These are phyloP conservation scores for Orbilia brochopaga DNA, from an alignment of 2,329 filamentous ascomycete species.

Conservation along the genomic window DNA sequence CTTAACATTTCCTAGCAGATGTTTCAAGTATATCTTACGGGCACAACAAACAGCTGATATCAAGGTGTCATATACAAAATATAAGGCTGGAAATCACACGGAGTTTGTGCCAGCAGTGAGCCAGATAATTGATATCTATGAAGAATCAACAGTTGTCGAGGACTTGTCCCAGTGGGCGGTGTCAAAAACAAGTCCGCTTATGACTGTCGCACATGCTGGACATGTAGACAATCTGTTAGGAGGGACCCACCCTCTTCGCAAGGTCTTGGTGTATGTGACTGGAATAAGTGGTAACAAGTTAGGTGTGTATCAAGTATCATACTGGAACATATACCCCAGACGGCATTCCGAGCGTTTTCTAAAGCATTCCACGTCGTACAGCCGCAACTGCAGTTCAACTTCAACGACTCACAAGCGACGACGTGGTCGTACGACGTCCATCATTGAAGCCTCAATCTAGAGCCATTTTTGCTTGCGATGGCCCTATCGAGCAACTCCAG, in stretches of 20 bases:
- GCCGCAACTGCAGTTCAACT: slow-evolving; percentile 15
- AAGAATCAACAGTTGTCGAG: slow-evolving; percentile 30
- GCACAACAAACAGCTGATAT: neutral
- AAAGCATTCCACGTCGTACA: neutral
- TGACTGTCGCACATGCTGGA: slow-evolving; percentile 25
- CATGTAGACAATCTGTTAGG: slow-evolving; percentile 20
- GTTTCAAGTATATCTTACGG: neutral
- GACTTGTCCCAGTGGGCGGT: slow-evolving; percentile 26
- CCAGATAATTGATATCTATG: slow-evolving; percentile 36
- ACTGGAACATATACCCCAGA: neutral
- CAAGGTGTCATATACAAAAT: neutral
- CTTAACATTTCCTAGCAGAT: neutral
- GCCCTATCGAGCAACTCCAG: slow-evolving; percentile 37
- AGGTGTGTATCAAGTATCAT: slow-evolving; percentile 12
- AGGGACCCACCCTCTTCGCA: slow-evolving; percentile 22
- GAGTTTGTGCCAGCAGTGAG: slow-evolving; percentile 30
- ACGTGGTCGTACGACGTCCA: slow-evolving; percentile 23
- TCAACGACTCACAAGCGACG: slow-evolving; percentile 9
- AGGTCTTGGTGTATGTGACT: slow-evolving; percentile 31
- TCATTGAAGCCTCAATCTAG: slow-evolving; percentile 23
- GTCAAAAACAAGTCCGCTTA: slow-evolving; percentile 37
- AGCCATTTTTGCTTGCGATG: slow-evolving; percentile 24
- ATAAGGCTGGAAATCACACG: slow-evolving; percentile 22
- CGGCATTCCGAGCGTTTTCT: neutral
- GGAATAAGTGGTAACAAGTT: slow-evolving; percentile 21